Conservation (phyloP, 257 asterid genomes). For the Plantago major region DNA sequence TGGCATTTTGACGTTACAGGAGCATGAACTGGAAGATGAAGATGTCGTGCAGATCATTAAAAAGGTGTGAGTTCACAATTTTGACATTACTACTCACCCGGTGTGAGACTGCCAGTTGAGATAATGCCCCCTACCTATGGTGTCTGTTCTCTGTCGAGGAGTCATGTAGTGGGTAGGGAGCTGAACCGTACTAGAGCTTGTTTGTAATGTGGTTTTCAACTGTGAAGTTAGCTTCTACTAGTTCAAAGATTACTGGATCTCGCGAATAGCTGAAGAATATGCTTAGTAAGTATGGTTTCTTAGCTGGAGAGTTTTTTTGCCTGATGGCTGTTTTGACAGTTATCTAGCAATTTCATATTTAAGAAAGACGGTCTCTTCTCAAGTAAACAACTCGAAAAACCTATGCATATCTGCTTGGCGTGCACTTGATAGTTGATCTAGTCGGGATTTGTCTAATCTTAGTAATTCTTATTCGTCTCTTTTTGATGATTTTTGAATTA, state of each 20-base stretch:
- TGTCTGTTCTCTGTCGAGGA: constrained; percentile 6
- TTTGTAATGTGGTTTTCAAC: constrained; percentile 14
- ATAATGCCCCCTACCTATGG: background rate
- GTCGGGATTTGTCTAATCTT: too few species aligned
- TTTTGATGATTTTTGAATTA: too few species aligned
- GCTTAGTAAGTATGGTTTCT: too few species aligned
- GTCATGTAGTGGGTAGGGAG: constrained; percentile 5
- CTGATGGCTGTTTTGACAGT: too few species aligned
- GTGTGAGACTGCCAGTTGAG: background rate
- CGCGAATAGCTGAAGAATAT: constrained; percentile 1
- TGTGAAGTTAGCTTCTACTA: constrained; percentile 3
- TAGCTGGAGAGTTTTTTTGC: too few species aligned
- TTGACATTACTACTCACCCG: background rate
- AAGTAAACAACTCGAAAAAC: too few species aligned
- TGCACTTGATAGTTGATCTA: too few species aligned
- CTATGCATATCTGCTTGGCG: too few species aligned
- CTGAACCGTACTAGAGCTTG: constrained; percentile 19
- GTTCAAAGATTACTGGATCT: constrained; percentile 9
- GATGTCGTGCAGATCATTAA: constrained; percentile 97
- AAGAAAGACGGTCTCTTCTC: too few species aligned
- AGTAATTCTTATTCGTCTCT: too few species aligned
- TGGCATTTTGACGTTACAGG: constrained; percentile 36
- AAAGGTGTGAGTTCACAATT: constrained; percentile 43
- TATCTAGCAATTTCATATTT: too few species aligned
- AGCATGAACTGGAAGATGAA: constrained; percentile 97